Evolutionary conservation across 2,329 filamentous ascomycete genomes (phyloP), one percentile per base, ranked within the genome.

Genomic region (Ascochyta viciae-villosae): DNA sequence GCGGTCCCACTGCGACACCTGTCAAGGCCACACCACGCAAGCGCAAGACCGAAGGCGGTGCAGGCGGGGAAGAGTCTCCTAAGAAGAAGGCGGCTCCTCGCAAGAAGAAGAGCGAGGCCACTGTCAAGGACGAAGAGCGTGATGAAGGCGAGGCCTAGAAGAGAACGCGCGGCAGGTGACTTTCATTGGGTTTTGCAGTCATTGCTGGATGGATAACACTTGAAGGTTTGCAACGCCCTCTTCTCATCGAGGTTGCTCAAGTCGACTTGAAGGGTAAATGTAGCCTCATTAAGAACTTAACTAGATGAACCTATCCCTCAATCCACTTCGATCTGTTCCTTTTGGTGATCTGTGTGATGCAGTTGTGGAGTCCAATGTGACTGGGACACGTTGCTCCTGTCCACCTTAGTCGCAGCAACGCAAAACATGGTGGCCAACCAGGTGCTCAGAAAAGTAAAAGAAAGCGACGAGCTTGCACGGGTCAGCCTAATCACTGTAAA

Each of bases 41-140:
- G 57, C 33, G 50, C 31, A 64, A 66, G 54, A 45, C 22, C 3
- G 41, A 54, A 7, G 44, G 9, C 7, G 35, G 13, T 24, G 42
- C 22, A 4, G 60, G 56, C 6, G 47, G 13, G 10, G 58, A 57
- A 31, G 38, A 34, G 6, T 52, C 51, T 6, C 60, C 55, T 3
- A 60, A 60, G 60, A 67, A 63, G 59, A 65, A 65, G 39, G 50
- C 52, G 22, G 39, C 41, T 3, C 39, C 50, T 9, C 51, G 43
- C 23, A 64, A 63, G 61, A 64, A 57, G 39, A 31, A 57, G 50
- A 46, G 22, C 29, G 43, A 54, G 16, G 46, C 27, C 8, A 19
- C 6, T n/a, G 39, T 52, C 42, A 57, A 58, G 43, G 26, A 54
- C 8, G 56, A 57, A 39, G 46, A 55, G 13, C 48, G 58, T 24